Percentiles rank a stretch among this genome's conserved stretches.
Conservation (phyloP, 2,329 filamentous ascomycete genomes). For the Zymoseptoria pseudotritici region DNA sequence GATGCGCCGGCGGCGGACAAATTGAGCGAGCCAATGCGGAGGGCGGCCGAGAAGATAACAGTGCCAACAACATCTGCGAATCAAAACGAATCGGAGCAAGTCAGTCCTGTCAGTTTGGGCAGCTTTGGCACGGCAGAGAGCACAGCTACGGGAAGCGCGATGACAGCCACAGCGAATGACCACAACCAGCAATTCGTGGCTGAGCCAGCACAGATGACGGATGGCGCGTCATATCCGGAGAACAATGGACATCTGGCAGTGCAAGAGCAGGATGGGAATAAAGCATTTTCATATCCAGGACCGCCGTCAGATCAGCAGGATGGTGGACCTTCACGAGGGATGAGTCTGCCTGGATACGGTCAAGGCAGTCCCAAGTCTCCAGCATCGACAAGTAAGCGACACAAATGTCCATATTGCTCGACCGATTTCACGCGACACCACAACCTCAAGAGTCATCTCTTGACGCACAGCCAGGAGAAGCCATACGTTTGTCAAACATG, state of each 20-base stretch:
- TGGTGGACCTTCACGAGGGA: constrained; percentile 47
- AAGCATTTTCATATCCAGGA: constrained; percentile 58
- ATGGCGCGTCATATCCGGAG: constrained; percentile 29
- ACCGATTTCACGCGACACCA: constrained; percentile 97
- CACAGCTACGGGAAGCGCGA: constrained; percentile 30
- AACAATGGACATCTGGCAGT: constrained; percentile 18
- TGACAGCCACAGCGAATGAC: constrained; percentile 46
- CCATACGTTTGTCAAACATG: constrained; percentile 93
- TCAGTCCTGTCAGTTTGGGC: constrained; percentile 46
- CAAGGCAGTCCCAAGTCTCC: constrained; percentile 58
- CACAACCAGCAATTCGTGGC: constrained; percentile 33
- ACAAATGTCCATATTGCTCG: constrained; percentile 93
- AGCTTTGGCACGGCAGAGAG: constrained; percentile 49
- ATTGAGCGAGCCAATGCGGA: constrained; percentile 43
- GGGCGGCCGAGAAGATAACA: constrained; percentile 42
- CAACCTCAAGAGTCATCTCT: constrained; percentile 91
- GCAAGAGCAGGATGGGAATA: constrained; percentile 35
- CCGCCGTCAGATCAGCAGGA: constrained; percentile 49
- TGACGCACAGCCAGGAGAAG: constrained; percentile 98
- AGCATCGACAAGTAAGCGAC: constrained; percentile 63
- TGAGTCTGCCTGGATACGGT: constrained; percentile 50
- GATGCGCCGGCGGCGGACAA: constrained; percentile 39
- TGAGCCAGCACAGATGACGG: constrained; percentile 30
- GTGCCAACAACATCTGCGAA: constrained; percentile 38
- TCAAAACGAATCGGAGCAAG: constrained; percentile 41